Evolutionary conservation across 257 asterid species (phyloP), one percentile per base, ranked within the genome.

Genomic region (Jacaranda copaia): DNA sequence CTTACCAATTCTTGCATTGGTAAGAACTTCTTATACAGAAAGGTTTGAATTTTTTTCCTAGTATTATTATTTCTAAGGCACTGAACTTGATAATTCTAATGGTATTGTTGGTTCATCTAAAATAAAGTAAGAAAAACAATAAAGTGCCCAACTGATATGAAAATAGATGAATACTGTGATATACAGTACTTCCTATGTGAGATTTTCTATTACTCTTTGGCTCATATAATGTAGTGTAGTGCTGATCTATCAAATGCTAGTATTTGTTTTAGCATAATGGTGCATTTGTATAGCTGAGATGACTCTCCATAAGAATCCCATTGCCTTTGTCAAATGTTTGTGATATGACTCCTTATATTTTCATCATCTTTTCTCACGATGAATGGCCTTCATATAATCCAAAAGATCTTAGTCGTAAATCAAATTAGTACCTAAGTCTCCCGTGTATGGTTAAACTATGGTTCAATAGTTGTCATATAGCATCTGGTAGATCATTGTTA

Each of bases 161-260:
- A 8, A 48, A 25, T 2, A 25, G 32, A 25, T 25, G 32, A 25
- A 25, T 25, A 25, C 32, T 25, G 32, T 25, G 32, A 25, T 25
- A 25, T 25, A 25, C 32, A 25, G 32, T 25, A 25, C 32, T 25
- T 25, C 32, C 2, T 25, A 25, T 25, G 32, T 25, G 32, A 25
- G 32, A 25, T 48, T 3, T 0, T 9, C 4, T 48, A 12, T 3
- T 5, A 65, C 36, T 58, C n/a, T 18, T 11, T 35, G 70, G 46
- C 42, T 60, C 59, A 39, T 14, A 67, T 25, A 25, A 25, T 25
- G 32, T 25, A 76, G 65, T 76, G 57, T 58, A 68, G 55, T 25
- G 1, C 36, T 63, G 42, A 59, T 74, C 7, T 49, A 20, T 61
- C 36, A 75, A 52, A 68, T 49, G 48, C 1, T n/a, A n/a, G n/a